Percentiles rank a stretch among this genome's conserved stretches.
These are phyloP conservation scores for Phytophthora capsici DNA, from an alignment of 352 stramenopile genomes.

Conservation along the genomic window DNA sequence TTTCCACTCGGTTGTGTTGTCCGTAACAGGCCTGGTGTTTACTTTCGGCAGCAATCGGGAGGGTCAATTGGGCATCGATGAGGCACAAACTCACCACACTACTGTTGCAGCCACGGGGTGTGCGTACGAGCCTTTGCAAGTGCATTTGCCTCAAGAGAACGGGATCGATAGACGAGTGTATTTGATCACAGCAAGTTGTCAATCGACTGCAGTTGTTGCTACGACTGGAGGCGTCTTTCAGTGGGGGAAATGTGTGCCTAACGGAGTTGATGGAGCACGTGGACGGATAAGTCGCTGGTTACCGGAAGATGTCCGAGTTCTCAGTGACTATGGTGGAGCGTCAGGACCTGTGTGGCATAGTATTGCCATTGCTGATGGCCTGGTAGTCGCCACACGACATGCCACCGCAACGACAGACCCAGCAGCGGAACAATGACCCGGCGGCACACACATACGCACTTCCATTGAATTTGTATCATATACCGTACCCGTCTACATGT, in stretches of 20 bases:
- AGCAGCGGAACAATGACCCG: slow-evolving; percentile 1
- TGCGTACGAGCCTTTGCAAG: slow-evolving; percentile 19
- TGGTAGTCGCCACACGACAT: slow-evolving; percentile 50
- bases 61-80: slow-evolving; percentile 72
- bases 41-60: slow-evolving; percentile 75
- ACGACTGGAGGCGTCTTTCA: slow-evolving; percentile 38
- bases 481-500: slow-evolving; percentile 17
- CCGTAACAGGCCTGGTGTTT: slow-evolving; percentile 47
- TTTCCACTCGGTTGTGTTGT: slow-evolving; percentile 71
- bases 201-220: slow-evolving; percentile 36
- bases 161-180: slow-evolving; percentile 18
- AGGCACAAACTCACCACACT: neutral
- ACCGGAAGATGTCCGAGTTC: slow-evolving; percentile 27
- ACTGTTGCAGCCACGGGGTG: slow-evolving; percentile 24
- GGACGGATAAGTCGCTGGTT: slow-evolving; percentile 35
- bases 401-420: neutral
- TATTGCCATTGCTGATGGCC: slow-evolving; percentile 54
- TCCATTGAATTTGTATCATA: slow-evolving; percentile 36
- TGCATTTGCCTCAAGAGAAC: slow-evolving; percentile 4
- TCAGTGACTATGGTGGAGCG: neutral
- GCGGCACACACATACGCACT: slow-evolving; percentile 22
- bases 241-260: slow-evolving; percentile 46
- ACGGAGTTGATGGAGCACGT: slow-evolving; percentile 40
- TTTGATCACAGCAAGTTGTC: slow-evolving; percentile 37
- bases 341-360: slow-evolving; percentile 37